These are phyloP conservation scores for Ganoderma leucocontextum DNA, from an alignment of 1,284 basidiomycete species.

Conservation along the genomic window DNA sequence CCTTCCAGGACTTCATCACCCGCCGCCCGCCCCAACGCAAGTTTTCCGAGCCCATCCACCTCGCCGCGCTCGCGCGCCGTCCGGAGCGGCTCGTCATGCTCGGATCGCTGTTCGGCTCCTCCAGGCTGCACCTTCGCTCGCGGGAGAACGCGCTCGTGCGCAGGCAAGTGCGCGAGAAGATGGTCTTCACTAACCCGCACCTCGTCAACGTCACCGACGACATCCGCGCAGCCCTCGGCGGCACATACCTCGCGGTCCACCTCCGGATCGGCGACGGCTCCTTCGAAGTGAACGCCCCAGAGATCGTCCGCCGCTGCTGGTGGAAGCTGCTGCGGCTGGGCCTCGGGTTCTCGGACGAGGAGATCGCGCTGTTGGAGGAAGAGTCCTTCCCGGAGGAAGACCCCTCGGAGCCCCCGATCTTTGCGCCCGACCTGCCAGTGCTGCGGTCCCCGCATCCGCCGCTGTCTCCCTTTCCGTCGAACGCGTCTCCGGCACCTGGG, in stretches of 20 bases:
- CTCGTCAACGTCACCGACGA: constrained; percentile 50
- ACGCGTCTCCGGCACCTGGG: constrained; percentile 26
- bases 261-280: constrained; percentile 72
- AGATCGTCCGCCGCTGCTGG: constrained; percentile 60
- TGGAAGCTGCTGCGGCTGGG: constrained; percentile 59
- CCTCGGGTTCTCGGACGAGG: constrained; percentile 49
- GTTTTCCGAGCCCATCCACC: constrained; percentile 54
- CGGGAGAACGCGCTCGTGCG: constrained; percentile 51
- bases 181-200: constrained; percentile 61
- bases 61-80: constrained; percentile 50
- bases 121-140: constrained; percentile 61
- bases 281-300: constrained; percentile 55
- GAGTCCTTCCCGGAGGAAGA: constrained; percentile 31
- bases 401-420: constrained; percentile 26
- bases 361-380: constrained; percentile 51
- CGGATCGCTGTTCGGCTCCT: constrained; percentile 75
- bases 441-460: constrained; percentile 37
- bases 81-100: constrained; percentile 62
- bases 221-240: constrained; percentile 57
- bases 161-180: constrained; percentile 54
- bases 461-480: constrained; percentile 34
- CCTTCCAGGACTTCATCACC: constrained; percentile 64
- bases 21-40: constrained; percentile 34
- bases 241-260: constrained; percentile 68
- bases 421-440: constrained; percentile 30